phyloP scores from a whole-genome alignment of 1,284 basidiomycete species.

The Cryptococcus hybrid region DNA sequence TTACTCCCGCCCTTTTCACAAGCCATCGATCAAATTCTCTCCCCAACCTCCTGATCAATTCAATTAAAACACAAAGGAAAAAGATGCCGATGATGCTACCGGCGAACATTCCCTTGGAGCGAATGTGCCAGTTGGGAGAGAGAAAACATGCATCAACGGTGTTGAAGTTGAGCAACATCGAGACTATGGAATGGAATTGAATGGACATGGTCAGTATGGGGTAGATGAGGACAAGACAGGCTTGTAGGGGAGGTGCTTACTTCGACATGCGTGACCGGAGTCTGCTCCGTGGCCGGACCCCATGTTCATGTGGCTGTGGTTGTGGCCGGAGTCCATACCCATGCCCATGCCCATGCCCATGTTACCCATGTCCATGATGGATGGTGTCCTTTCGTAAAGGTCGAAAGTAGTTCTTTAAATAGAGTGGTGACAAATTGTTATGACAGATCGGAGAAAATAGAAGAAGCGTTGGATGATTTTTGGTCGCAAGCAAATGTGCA shows the following conservation, averaged over 20 bases:
- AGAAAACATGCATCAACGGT: slow-evolving; percentile 52
- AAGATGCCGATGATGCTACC: slow-evolving; percentile 50
- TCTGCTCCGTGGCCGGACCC: background rate
- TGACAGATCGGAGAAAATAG: no score
- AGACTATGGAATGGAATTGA: slow-evolving; percentile 23
- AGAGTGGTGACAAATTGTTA: no score
- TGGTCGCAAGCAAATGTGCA: no score
- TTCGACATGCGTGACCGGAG: background rate
- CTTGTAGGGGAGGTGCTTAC: background rate
- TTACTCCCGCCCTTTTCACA: background rate
- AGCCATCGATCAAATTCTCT: slow-evolving; percentile 51
- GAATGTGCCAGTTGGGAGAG: slow-evolving; percentile 45
- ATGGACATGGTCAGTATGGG: background rate
- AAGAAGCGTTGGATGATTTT: no score
- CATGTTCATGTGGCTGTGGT: background rate
- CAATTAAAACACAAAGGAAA: slow-evolving; percentile 48
- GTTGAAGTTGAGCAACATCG: slow-evolving; percentile 51
- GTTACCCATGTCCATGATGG: no score
- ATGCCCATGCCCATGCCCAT: no score
- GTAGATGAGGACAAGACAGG: background rate
- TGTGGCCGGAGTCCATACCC: no score
- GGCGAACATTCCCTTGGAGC: slow-evolving; percentile 44
- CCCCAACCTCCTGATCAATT: slow-evolving; percentile 43
- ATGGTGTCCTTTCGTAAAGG: no score
- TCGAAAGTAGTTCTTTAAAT: no score